Base-by-base conservation (phyloP, 352 stramenopile genomes). In the Phytophthora pluvialis region DNA sequence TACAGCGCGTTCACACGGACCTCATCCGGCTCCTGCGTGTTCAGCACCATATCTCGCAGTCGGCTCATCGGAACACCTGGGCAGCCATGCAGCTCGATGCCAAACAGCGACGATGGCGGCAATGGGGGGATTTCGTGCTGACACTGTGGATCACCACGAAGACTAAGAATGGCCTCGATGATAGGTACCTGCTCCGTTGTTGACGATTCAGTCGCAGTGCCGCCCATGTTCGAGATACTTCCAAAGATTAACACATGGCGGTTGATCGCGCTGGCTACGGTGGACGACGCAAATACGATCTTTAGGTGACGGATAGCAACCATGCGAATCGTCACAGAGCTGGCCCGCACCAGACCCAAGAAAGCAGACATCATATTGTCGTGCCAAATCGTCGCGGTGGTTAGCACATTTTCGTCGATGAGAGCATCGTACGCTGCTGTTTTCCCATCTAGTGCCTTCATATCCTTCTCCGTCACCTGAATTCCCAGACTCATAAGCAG, bases 181-280 rank as follows among this genome's bases (percentile, higher is more conserved):
- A 93, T 91, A 38, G 84, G 84, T 13, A 88, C 82, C 47, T 89
- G 81, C 64, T 91, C 82, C 0, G 82, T 91, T 52, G 81, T 90
- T 15, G 84, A 89, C n/a, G 82, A 90, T n/a, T 87, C 72, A 2
- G 81, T 91, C 16, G 83, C 68, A 36, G 81, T 88, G 3, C 78
- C 81, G 33, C 69, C 80, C 75, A 87, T 71, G 60, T 55, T 90
- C 25, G 82, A 85, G 49, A 91, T 93, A 63, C 78, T 90, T 57
- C 85, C 88, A 56, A 90, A 91, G 40, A 94, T 90, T 13, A 93
- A 54, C 47, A 90, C 82, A 43, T 90, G 77, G 7, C 86, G 81
- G 47, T 95, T 95, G 64, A 90, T 84, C 18, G 83, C 78, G 51
- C 86, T 91, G 8, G 81, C 72, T 31, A 78, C 56, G 9, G 80